Base-by-base conservation (phyloP, 2,329 filamentous ascomycete genomes). In the Akanthomyces uredinophilus region DNA sequence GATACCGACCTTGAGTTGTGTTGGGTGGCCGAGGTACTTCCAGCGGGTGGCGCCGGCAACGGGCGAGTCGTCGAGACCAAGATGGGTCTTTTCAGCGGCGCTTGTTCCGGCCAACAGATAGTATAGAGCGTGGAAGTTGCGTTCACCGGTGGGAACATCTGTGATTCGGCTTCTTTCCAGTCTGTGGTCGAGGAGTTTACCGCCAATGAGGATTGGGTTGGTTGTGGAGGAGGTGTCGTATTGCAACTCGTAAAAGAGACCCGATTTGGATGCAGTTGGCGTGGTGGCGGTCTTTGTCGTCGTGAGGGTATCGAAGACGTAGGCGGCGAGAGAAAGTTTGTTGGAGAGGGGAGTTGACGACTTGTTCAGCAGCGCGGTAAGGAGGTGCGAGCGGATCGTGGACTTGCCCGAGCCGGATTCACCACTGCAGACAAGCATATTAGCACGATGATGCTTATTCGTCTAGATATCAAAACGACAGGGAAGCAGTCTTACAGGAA, bases 341-440 rank as follows among this genome's bases (percentile, higher is more conserved):
- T 88, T 91, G 1, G 94, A 98, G 3, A 99, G 80, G 0, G 95
- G 95, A 14, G 95, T 98, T 0, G 92, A 92, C 2, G 93, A 95
- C 74, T 93, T 96, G 70, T 89, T 89, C 35, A 99, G 84, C 59
- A 99, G 83, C 1, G 93, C 86, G 27, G 92, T 89, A 51, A 99
- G 81, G 60, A 97, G 80, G 74, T 98, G 95, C 49, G 92, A 91
- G 65, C 95, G 89, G 70, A 98, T 82, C 0, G 95, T 99, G 0
- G 95, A 97, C 79, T 99, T 99, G 69, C 95, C 95, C 37, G 95
- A 88, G 51, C 95, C 95, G 62, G 92, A 96, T 83, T 99, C 95
- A 75, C 95, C 95, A 67, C 93, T 97, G 67, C 18, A 47, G 55
- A 65, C 51, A 53, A 11, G 27, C 10, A 63, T 50, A 65, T 74